These are phyloP conservation scores for Fibroporia radiculosa DNA, from an alignment of 768 basidiomycete genomes.

Conservation along the genomic window DNA sequence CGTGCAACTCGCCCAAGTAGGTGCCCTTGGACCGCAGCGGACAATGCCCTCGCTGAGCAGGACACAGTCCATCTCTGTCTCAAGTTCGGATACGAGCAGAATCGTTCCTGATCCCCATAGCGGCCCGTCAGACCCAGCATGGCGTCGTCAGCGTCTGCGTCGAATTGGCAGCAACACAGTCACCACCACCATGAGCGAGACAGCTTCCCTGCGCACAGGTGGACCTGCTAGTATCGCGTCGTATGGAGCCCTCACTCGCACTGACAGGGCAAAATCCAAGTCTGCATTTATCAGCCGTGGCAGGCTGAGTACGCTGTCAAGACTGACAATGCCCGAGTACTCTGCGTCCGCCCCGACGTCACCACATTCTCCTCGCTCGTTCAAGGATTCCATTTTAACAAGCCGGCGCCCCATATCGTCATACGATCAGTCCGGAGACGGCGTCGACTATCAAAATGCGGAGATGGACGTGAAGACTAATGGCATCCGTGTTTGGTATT, in stretches of 20 bases:
- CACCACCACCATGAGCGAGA: slow-evolving; percentile 9
- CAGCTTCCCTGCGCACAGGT: slow-evolving; percentile 18
- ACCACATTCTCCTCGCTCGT: slow-evolving; percentile 29
- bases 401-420: slow-evolving; percentile 62
- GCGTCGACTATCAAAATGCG: slow-evolving; percentile 25
- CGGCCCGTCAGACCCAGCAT: slow-evolving; percentile 48
- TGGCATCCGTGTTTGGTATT: slow-evolving; percentile 89
- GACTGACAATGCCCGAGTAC: slow-evolving; percentile 23
- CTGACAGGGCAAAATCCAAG: slow-evolving; percentile 4
- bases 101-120: slow-evolving; percentile 30
- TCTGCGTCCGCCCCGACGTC: slow-evolving; percentile 29
- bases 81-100: background rate
- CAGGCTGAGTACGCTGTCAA: slow-evolving; percentile 30
- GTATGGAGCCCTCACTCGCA: slow-evolving; percentile 48
- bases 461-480: slow-evolving; percentile 65
- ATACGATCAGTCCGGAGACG: slow-evolving; percentile 45
- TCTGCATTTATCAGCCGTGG: slow-evolving; percentile 26
- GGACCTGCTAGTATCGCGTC: slow-evolving; percentile 21
- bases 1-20: too few relatives aligned
- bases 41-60: background rate
- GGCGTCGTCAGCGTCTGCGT: slow-evolving; percentile 54
- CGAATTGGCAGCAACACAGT: slow-evolving; percentile 34
- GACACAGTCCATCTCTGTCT: background rate
- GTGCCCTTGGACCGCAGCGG: too few relatives aligned
- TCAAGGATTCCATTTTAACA: slow-evolving; percentile 27